A percentile compares a stretch with the other conserved stretches of the same genome.
Conservation (phyloP, 2,329 filamentous ascomycete genomes). For the Rhinocladiella similis region DNA sequence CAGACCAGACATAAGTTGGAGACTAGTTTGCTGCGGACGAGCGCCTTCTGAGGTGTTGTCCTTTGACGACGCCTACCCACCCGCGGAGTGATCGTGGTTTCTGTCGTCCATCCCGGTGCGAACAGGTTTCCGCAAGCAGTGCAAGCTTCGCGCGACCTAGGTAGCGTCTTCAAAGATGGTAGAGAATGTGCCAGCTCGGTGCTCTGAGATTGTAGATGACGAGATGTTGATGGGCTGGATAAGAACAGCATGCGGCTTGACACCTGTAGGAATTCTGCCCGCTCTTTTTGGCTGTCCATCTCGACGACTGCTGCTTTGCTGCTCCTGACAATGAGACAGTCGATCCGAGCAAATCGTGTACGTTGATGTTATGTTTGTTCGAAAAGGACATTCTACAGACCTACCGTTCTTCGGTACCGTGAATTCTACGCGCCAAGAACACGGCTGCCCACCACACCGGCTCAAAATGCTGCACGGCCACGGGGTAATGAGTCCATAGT, state of each 20-base stretch:
- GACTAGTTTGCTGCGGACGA: constrained; percentile 15
- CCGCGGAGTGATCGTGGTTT: constrained; percentile 8
- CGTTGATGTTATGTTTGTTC: no score
- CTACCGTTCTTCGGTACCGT: no score
- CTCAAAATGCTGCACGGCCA: no score
- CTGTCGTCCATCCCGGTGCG: constrained; percentile 34
- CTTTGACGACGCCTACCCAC: neutral
- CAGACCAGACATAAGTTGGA: constrained; percentile 16
- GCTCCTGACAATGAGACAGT: no score
- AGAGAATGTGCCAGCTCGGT: neutral
- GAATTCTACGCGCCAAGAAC: no score
- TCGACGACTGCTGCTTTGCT: neutral
- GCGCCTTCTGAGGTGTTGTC: constrained; percentile 1
- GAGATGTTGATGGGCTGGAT: constrained; percentile 41
- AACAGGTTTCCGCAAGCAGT: constrained; percentile 42
- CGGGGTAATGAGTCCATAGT: no score
- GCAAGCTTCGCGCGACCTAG: constrained; percentile 37
- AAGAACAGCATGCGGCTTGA: constrained; percentile 36
- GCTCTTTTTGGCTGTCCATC: constrained; percentile 11
- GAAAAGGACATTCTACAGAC: neutral
- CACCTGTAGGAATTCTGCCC: constrained; percentile 35
- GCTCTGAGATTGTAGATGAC: constrained; percentile 37
- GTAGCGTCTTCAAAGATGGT: neutral
- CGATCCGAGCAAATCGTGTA: no score
- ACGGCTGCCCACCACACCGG: no score